Conservation (phyloP, 352 stramenopile species). For the Globisporangium radiosum region DNA sequence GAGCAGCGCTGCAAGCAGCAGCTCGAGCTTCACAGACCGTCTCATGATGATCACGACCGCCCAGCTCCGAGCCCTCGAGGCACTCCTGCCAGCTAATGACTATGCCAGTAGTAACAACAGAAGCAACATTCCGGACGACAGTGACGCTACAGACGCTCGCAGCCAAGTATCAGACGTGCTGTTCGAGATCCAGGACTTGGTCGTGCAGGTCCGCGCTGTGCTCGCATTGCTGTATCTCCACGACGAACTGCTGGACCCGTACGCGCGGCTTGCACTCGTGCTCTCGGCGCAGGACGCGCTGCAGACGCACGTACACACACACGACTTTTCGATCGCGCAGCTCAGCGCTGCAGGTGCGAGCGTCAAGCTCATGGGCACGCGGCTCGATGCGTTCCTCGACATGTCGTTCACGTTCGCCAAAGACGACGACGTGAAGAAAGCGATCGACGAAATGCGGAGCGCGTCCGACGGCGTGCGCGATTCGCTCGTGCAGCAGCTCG, state of each 20-base stretch:
- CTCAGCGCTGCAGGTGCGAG: constrained; percentile 39
- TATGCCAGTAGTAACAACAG: too few species aligned
- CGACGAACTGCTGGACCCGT: constrained; percentile 29
- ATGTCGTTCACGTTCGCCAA: constrained; percentile 60
- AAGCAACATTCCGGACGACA: too few species aligned
- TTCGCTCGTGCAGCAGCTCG: constrained; percentile 38
- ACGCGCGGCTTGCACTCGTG: constrained; percentile 25
- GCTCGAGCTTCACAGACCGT: constrained; percentile 32
- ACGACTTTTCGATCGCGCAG: constrained; percentile 47
- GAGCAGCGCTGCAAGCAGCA: constrained; percentile 11
- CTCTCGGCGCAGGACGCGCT: constrained; percentile 23
- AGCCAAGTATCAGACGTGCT: constrained; percentile 14
- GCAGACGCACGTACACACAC: constrained; percentile 24
- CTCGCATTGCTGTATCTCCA: constrained; percentile 45
- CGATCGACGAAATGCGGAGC: constrained; percentile 53
- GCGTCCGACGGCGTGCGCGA: constrained; percentile 37
- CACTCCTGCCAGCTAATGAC: constrained; percentile 4
- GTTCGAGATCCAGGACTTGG: constrained; percentile 31
- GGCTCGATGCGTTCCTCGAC: constrained; percentile 59
- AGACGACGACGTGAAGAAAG: constrained; percentile 69
- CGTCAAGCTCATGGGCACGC: constrained; percentile 58
- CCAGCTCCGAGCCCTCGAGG: constrained; percentile 29
- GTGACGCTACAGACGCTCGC: too few species aligned
- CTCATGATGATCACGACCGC: constrained; percentile 29
- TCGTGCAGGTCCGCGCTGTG: constrained; percentile 55